Conservation (phyloP, 2,329 filamentous ascomycete species). For the Keithomyces neogunnii region DNA sequence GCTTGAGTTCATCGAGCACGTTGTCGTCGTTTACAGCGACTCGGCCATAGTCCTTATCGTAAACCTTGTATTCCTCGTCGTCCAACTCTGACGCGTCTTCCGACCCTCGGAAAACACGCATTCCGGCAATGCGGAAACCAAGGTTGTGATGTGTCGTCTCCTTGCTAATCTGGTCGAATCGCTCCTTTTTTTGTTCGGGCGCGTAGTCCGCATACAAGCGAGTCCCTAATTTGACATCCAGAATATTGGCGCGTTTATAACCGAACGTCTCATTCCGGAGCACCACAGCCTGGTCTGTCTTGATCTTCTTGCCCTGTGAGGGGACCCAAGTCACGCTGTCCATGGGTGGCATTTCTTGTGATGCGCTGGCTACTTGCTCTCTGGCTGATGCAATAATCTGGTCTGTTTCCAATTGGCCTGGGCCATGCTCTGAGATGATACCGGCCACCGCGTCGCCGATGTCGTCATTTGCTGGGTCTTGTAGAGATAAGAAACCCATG, state of each 20-base stretch:
- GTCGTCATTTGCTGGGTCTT: slow-evolving; percentile 38
- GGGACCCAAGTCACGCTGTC: slow-evolving; percentile 34
- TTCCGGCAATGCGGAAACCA: slow-evolving; percentile 57
- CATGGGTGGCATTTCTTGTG: slow-evolving; percentile 5
- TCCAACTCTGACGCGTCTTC: slow-evolving; percentile 42
- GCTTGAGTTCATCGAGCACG: slow-evolving; percentile 43
- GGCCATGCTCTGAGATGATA: slow-evolving; percentile 29
- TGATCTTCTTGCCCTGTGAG: slow-evolving; percentile 51
- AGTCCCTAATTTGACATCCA: slow-evolving; percentile 86
- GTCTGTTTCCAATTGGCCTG: slow-evolving; percentile 23
- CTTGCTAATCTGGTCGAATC: slow-evolving; percentile 50
- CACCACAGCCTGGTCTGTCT: slow-evolving; percentile 73
- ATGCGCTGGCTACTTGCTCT: slow-evolving; percentile 20
- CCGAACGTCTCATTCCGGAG: slow-evolving; percentile 76
- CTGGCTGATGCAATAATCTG: slow-evolving; percentile 24
- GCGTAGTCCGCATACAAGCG: slow-evolving; percentile 77
- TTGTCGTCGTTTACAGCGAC: slow-evolving; percentile 43
- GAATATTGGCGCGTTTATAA: slow-evolving; percentile 77
- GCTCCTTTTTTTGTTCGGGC: slow-evolving; percentile 46
- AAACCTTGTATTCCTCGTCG: slow-evolving; percentile 48
- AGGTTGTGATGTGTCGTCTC: slow-evolving; percentile 52
- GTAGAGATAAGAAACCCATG: slow-evolving; percentile 71
- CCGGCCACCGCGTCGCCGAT: slow-evolving; percentile 41
- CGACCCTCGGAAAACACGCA: slow-evolving; percentile 53
- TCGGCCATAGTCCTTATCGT: slow-evolving; percentile 56